phyloP scores from a whole-genome alignment of 2,329 filamentous ascomycete species.

The Ophioceras dolichostomum region DNA sequence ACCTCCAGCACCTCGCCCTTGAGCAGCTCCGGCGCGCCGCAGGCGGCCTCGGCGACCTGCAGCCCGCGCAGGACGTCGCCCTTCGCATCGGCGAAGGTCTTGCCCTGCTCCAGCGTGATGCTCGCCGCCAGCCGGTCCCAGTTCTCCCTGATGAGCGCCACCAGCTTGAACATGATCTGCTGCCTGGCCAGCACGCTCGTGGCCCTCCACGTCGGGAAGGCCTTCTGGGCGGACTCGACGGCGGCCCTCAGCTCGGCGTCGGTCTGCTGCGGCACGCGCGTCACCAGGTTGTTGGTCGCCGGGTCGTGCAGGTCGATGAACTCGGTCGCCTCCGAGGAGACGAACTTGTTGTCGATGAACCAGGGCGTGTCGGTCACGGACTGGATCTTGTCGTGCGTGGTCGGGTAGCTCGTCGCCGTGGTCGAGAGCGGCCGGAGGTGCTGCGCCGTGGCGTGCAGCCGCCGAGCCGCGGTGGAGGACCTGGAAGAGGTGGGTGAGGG shows the following conservation, averaged over 20 bases:
- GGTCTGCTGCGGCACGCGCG: slow-evolving; percentile 71
- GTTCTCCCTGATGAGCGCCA: slow-evolving; percentile 67
- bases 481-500: slow-evolving; percentile 13
- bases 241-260: slow-evolving; percentile 63
- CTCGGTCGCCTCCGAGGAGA: slow-evolving; percentile 52
- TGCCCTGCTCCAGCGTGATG: slow-evolving; percentile 81
- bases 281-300: slow-evolving; percentile 76
- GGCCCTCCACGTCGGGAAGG: slow-evolving; percentile 61
- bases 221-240: slow-evolving; percentile 63
- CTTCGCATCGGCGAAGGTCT: slow-evolving; percentile 73
- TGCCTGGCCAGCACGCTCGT: slow-evolving; percentile 64
- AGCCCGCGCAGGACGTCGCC: slow-evolving; percentile 73
- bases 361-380: slow-evolving; percentile 61
- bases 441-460: slow-evolving; percentile 44
- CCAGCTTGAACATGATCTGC: slow-evolving; percentile 82
- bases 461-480: slow-evolving; percentile 17
- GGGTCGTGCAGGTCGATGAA: slow-evolving; percentile 76
- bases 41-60: slow-evolving; percentile 75
- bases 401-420: slow-evolving; percentile 51
- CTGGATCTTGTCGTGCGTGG: slow-evolving; percentile 55
- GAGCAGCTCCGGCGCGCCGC: slow-evolving; percentile 68
- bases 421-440: slow-evolving; percentile 43
- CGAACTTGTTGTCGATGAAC: slow-evolving; percentile 73
- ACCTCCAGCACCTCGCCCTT: slow-evolving; percentile 78
- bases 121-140: slow-evolving; percentile 76